phyloP scores from a whole-genome alignment of 768 basidiomycete genomes.

The Lactifluus piperatus region DNA sequence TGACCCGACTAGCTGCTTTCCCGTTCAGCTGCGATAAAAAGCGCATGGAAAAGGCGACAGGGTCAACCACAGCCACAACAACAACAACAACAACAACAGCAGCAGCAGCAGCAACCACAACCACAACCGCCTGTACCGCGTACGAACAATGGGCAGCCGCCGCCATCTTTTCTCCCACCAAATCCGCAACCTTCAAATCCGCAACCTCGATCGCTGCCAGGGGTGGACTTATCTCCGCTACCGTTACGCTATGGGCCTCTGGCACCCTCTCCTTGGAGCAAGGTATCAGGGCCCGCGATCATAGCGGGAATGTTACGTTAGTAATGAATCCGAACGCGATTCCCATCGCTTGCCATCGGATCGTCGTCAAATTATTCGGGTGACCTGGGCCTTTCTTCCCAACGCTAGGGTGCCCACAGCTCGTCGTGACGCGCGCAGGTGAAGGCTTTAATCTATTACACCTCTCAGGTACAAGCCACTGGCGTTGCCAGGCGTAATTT shows the following conservation, averaged over 20 bases:
- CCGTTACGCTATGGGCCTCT: conserved; percentile 59
- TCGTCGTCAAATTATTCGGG: neutral
- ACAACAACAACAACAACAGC: neutral
- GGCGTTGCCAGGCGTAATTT: neutral
- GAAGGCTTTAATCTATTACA: neutral
- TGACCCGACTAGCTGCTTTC: conserved; percentile 47
- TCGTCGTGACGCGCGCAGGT: neutral
- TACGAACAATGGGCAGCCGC: conserved; percentile 20
- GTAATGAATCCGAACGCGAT: conserved; percentile 19
- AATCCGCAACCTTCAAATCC: conserved; percentile 20
- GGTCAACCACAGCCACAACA: conserved; percentile 19
- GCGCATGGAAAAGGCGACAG: conserved; percentile 65
- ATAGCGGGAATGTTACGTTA: conserved; percentile 63
- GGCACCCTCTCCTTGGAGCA: conserved; percentile 59
- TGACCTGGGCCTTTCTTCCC: neutral
- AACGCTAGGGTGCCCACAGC: neutral
- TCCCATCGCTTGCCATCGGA: neutral
- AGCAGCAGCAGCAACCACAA: neutral
- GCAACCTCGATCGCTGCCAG: conserved; percentile 14
- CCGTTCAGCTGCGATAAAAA: conserved; percentile 53
- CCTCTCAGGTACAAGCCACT: neutral
- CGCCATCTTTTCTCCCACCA: conserved; percentile 19
- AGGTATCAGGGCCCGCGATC: conserved; percentile 54
- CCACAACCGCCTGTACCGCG: conserved; percentile 19
- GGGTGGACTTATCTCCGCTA: conserved; percentile 20